These are phyloP conservation scores for Ophiostoma tasmaniense DNA, from an alignment of 2,329 filamentous ascomycete genomes.

Conservation along the genomic window DNA sequence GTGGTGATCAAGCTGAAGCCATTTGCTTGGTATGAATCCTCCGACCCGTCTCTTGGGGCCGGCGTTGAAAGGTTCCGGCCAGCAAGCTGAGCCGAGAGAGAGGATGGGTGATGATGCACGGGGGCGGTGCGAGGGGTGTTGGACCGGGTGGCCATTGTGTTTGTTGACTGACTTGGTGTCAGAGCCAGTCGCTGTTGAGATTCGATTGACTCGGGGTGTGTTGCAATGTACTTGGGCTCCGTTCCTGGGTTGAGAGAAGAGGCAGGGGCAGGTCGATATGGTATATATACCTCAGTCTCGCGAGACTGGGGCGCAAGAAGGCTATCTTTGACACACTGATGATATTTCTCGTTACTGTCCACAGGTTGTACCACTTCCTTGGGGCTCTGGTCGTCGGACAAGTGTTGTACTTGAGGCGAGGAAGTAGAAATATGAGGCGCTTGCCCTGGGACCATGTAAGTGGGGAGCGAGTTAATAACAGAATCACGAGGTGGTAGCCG, in stretches of 20 bases:
- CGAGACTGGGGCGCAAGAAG: constrained; percentile 1
- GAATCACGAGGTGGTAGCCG: constrained; percentile 30
- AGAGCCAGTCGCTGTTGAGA: neutral
- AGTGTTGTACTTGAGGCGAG: constrained; percentile 14
- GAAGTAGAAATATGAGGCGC: constrained; percentile 25
- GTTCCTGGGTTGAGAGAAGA: neutral
- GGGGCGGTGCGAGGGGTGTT: constrained; percentile 9
- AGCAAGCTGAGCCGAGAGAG: neutral
- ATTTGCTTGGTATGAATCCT: constrained; percentile 26
- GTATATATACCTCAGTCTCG: constrained; percentile 11
- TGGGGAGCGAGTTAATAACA: constrained; percentile 26
- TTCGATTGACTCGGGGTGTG: neutral
- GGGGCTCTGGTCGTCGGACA: constrained; percentile 23
- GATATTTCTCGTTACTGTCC: constrained; percentile 35
- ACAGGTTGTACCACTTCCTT: constrained; percentile 31
- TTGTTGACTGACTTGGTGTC: constrained; percentile 9
- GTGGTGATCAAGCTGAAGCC: constrained; percentile 45
- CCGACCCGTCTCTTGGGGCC: constrained; percentile 28
- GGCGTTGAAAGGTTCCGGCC: neutral
- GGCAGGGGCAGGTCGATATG: constrained; percentile 18
- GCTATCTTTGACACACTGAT: constrained; percentile 30
- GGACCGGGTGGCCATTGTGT: constrained; percentile 2
- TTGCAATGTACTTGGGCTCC: neutral
- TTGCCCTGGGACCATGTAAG: constrained; percentile 35
- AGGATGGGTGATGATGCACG: neutral